phyloP scores from a whole-genome alignment of 768 basidiomycete species.

The Botryobasidium botryosum region DNA sequence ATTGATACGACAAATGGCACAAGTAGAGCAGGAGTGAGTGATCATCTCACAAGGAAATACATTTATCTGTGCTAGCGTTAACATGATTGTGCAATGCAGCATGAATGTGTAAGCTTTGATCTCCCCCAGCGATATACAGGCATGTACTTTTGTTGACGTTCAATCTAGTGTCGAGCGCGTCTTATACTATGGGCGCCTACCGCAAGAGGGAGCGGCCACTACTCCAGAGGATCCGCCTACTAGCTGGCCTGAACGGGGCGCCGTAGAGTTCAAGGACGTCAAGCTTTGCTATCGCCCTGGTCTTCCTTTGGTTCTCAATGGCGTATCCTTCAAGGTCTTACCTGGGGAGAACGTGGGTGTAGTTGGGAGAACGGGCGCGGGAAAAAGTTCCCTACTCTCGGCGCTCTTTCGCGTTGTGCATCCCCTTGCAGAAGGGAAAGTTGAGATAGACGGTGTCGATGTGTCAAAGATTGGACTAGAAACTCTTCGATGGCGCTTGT shows the following conservation, averaged over 20 bases:
- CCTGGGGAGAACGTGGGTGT: constrained; percentile 45
- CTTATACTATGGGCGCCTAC: constrained; percentile 36
- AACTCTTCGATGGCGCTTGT: not conserved
- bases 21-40: too few species aligned
- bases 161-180: constrained; percentile 34
- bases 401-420: constrained; percentile 6
- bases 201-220: constrained; percentile 45
- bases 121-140: too few species aligned
- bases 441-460: constrained; percentile 7
- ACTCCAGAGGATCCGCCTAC: constrained; percentile 37
- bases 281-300: constrained; percentile 47
- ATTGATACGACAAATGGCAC: too few species aligned
- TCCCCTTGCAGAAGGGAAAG: constrained; percentile 3
- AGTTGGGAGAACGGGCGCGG: constrained; percentile 13
- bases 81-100: too few species aligned
- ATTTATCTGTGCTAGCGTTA: too few species aligned
- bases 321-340: constrained; percentile 35
- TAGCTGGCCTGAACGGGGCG: not conserved
- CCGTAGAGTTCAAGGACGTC: not conserved
- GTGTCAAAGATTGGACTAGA: constrained; percentile 3
- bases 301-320: constrained; percentile 47
- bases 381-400: constrained; percentile 8
- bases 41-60: too few species aligned
- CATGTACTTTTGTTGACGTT: too few species aligned
- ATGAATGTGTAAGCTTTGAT: too few species aligned